Percentiles rank a stretch among this genome's conserved stretches.
Evolutionary conservation across 345 rosid genomes (phyloP).

Genomic region (Arabis hirsuta): DNA sequence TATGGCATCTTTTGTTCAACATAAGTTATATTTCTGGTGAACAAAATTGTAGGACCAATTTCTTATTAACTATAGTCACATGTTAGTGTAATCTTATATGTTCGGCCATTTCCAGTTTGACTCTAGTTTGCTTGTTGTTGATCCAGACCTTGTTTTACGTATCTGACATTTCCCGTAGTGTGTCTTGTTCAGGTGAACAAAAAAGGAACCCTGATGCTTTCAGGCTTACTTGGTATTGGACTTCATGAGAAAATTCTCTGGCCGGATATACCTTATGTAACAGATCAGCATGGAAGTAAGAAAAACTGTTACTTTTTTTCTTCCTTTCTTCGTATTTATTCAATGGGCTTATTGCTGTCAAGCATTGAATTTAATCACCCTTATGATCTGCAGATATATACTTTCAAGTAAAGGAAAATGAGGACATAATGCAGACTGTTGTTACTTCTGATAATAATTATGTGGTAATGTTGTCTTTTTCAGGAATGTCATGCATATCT

Average conservation of each 20-base stretch:
- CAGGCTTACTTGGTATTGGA: slow-evolving; percentile 61
- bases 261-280: slow-evolving; percentile 85
- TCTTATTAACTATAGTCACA: background rate
- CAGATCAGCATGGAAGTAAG: slow-evolving; percentile 87
- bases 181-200: slow-evolving; percentile 75
- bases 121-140: slow-evolving; percentile 7
- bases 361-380: slow-evolving; percentile 24
- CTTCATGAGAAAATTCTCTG: slow-evolving; percentile 72
- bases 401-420: slow-evolving; percentile 82
- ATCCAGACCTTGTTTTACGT: slow-evolving; percentile 26
- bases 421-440: slow-evolving; percentile 65
- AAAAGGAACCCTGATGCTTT: slow-evolving; percentile 76
- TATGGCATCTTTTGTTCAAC: slow-evolving; percentile 40
- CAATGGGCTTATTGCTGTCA: background rate
- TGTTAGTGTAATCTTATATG: background rate
- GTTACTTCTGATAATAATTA: slow-evolving; percentile 65
- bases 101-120: background rate
- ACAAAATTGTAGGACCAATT: background rate
- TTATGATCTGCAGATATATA: slow-evolving; percentile 68
- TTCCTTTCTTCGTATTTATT: background rate
- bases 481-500: slow-evolving; percentile 3
- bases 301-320: background rate
- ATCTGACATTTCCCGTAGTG: slow-evolving; percentile 59
- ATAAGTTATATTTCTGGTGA: background rate
- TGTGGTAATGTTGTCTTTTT: slow-evolving; percentile 60